Percentiles rank a stretch among this genome's conserved stretches.
Evolutionary conservation across 345 rosid species (phyloP).

Genomic region (Eucalyptus tenuipes): DNA sequence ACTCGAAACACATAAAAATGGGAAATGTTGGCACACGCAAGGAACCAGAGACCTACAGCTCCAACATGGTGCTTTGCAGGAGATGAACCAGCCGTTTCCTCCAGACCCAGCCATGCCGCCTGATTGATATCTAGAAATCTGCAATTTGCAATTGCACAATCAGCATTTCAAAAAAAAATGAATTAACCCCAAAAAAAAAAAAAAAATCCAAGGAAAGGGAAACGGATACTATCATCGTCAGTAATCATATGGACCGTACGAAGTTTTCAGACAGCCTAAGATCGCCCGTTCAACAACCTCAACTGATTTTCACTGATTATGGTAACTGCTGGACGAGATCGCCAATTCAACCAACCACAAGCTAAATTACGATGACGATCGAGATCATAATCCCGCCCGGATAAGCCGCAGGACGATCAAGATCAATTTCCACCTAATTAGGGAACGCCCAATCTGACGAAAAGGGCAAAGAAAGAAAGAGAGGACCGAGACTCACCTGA

Average conservation of each 20-base stretch:
- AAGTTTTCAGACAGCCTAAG: not conserved
- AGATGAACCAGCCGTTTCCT: constrained; percentile 76
- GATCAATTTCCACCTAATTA: not conserved
- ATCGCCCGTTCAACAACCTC: not conserved
- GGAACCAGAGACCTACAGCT: constrained; percentile 42
- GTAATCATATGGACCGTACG: not conserved
- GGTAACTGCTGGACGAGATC: not conserved
- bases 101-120: constrained; percentile 76
- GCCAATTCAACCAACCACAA: not conserved
- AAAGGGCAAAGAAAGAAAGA: not conserved
- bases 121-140: constrained; percentile 68
- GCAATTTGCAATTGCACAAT: not conserved
- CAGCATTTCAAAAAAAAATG: not conserved
- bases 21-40: not conserved
- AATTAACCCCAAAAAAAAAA: too few species aligned
- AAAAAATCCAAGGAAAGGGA: not conserved
- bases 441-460: not conserved
- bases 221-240: not conserved
- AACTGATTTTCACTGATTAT: not conserved
- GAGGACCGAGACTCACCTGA: constrained; percentile 30
- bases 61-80: constrained; percentile 75
- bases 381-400: not conserved
- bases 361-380: not conserved
- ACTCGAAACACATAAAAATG: not conserved
- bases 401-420: not conserved